These are phyloP conservation scores for Malus hybrid DNA, from an alignment of 331 rosid species.

Conservation along the genomic window DNA sequence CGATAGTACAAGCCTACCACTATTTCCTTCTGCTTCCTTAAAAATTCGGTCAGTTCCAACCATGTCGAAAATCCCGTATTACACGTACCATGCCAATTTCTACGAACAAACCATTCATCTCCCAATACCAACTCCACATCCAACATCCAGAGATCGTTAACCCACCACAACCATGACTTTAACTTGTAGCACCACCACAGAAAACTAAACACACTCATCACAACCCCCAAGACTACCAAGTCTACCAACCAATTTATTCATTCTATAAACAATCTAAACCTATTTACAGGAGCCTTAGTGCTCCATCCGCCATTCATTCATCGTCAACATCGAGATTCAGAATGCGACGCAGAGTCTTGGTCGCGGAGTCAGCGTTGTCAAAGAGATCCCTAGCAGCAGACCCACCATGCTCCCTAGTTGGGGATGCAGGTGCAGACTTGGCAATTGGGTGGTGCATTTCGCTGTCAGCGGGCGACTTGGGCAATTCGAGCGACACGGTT, in stretches of 20 bases:
- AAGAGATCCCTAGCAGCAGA: conserved; percentile 36
- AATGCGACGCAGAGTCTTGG: conserved; percentile 72
- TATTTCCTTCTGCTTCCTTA: conserved; percentile 17
- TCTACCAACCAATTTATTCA: conserved; percentile 27
- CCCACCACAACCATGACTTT: conserved; percentile 26
- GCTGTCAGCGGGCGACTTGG: conserved; percentile 39
- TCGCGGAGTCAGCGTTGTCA: conserved; percentile 51
- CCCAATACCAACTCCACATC: conserved; percentile 17
- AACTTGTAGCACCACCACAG: conserved; percentile 19
- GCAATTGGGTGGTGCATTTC: conserved; percentile 37
- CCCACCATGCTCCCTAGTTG: conserved; percentile 32
- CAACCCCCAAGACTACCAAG: conserved; percentile 15
- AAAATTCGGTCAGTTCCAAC: conserved; percentile 21
- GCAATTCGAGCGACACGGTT: conserved; percentile 59
- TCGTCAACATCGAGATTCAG: conserved; percentile 67
- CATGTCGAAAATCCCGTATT: background rate
- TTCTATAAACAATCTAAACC: conserved; percentile 43
- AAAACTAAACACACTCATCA: conserved; percentile 35
- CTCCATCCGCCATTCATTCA: conserved; percentile 37
- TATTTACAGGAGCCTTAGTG: conserved; percentile 49
- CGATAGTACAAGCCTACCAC: conserved; percentile 5
- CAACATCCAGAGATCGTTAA: conserved; percentile 23
- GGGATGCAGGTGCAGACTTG: conserved; percentile 80
- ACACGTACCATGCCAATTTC: background rate
- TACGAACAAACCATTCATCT: background rate